Percentiles rank a stretch among this genome's conserved stretches.
Evolutionary conservation across 2,329 filamentous ascomycete genomes (phyloP).

Genomic region (Fusarium nurragi): DNA sequence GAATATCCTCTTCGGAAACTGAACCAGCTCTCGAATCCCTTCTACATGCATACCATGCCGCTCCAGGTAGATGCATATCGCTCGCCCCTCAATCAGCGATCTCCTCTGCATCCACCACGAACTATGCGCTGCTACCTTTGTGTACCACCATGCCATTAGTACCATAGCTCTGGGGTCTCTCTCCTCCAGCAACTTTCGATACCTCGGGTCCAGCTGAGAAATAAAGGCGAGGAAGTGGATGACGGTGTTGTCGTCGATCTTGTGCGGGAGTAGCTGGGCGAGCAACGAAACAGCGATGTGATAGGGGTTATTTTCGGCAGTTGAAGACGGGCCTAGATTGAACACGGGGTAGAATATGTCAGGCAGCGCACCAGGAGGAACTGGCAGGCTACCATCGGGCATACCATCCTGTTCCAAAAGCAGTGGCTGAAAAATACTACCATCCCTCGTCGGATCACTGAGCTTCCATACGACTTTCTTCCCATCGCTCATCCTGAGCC

Average conservation of each 20-base stretch:
- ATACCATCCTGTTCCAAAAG: slow-evolving; percentile 5
- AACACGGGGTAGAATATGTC: slow-evolving; percentile 46
- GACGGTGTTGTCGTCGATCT: slow-evolving; percentile 53
- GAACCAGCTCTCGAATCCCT: slow-evolving; percentile 27
- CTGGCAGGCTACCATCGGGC: slow-evolving; percentile 17
- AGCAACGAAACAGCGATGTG: slow-evolving; percentile 50
- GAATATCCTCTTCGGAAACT: slow-evolving; percentile 32
- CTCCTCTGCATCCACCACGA: slow-evolving; percentile 61
- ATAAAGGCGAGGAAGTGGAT: slow-evolving; percentile 60
- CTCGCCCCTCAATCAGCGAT: slow-evolving; percentile 58
- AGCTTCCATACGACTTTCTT: slow-evolving; percentile 65
- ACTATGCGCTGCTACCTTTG: slow-evolving; percentile 53
- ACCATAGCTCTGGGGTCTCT: slow-evolving; percentile 65
- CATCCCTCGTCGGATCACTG: slow-evolving; percentile 57
- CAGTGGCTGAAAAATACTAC: slow-evolving; percentile 57
- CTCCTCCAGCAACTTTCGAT: slow-evolving; percentile 54
- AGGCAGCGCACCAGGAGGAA: slow-evolving; percentile 44
- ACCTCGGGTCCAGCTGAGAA: slow-evolving; percentile 55
- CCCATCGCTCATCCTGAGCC: slow-evolving; percentile 65
- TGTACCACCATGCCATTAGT: slow-evolving; percentile 67
- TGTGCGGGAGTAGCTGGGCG: slow-evolving; percentile 49
- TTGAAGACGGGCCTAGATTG: slow-evolving; percentile 32
- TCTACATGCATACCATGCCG: slow-evolving; percentile 19
- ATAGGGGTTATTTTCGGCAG: slow-evolving; percentile 46
- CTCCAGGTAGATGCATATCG: slow-evolving; percentile 56